These are phyloP conservation scores for Wickerhamiella kurtzmanii DNA, from an alignment of 805 yeast species.

Conservation along the genomic window DNA sequence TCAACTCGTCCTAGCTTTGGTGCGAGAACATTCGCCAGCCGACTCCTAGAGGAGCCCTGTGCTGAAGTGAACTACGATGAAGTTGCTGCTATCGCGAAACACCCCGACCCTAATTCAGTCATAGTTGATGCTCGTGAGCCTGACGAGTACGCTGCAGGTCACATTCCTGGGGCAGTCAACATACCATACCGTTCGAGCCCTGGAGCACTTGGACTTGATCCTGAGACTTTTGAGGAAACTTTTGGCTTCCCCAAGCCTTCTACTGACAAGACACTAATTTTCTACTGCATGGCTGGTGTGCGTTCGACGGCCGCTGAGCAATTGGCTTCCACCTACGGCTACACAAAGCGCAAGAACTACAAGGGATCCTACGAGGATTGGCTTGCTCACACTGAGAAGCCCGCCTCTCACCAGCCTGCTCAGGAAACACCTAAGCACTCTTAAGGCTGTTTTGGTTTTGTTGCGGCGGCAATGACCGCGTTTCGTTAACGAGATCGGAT, in stretches of 20 bases:
- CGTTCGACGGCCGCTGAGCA: conserved; percentile 86
- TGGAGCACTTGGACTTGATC: conserved; percentile 70
- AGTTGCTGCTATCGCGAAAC: conserved; percentile 33
- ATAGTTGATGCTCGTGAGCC: conserved; percentile 92
- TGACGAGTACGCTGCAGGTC: conserved; percentile 56
- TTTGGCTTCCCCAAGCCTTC: conserved; percentile 76
- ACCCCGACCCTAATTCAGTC: conserved; percentile 37
- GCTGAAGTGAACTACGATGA: conserved; percentile 40
- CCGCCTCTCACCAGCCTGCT: neutral
- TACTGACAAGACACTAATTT: conserved; percentile 56
- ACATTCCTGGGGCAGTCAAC: conserved; percentile 73
- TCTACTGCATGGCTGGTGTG: conserved; percentile 87
- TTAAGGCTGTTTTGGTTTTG: too few species aligned
- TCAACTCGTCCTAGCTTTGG: neutral
- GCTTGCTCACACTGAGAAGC: conserved; percentile 29
- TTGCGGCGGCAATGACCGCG: too few species aligned
- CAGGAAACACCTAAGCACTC: neutral
- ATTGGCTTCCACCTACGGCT: conserved; percentile 82
- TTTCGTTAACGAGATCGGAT: too few species aligned
- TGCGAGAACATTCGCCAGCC: conserved; percentile 17
- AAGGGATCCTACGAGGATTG: conserved; percentile 82
- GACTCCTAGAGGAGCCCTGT: conserved; percentile 31
- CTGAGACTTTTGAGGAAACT: conserved; percentile 65
- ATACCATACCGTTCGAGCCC: conserved; percentile 85
- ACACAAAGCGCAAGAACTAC: conserved; percentile 71